Evolutionary conservation across 2,329 filamentous ascomycete genomes (phyloP).

Genomic region (Herpotrichia juniperi): DNA sequence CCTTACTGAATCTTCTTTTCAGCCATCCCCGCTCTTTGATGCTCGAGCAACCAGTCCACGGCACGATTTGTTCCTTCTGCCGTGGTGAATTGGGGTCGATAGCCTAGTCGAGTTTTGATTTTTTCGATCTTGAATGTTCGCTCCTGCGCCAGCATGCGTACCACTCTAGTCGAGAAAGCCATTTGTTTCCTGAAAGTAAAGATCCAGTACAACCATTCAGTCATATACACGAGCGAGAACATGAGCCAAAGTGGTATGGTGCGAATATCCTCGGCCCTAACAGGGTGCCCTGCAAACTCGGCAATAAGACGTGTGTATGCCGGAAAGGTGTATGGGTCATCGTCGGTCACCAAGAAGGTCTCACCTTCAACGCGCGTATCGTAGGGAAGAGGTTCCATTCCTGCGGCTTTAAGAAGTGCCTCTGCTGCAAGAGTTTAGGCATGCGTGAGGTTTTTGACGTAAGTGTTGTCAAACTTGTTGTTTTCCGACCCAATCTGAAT

Average conservation of each 20-base stretch:
- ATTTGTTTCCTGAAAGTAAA: slow-evolving; percentile 13
- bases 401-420: background rate
- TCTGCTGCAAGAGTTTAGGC: slow-evolving; percentile 16
- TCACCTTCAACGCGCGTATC: slow-evolving; percentile 11
- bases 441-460: slow-evolving; percentile 18
- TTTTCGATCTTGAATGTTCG: slow-evolving; percentile 21
- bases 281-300: slow-evolving; percentile 1
- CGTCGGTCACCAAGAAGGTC: slow-evolving; percentile 15
- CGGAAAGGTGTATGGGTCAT: slow-evolving; percentile 15
- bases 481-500: slow-evolving; percentile 9
- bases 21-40: background rate
- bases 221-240: background rate
- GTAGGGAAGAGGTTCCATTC: background rate
- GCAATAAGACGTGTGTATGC: slow-evolving; percentile 6
- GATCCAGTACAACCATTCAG: slow-evolving; percentile 14
- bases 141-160: slow-evolving; percentile 12
- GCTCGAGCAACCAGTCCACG: slow-evolving; percentile 9
- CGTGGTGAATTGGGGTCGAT: slow-evolving; percentile 18
- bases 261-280: slow-evolving; percentile 5
- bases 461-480: slow-evolving; percentile 24
- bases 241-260: slow-evolving; percentile 3
- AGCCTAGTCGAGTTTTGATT: slow-evolving; percentile 20
- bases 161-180: slow-evolving; percentile 4
- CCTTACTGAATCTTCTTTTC: background rate
- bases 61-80: slow-evolving; percentile 18